Percentiles rank a stretch among this genome's conserved stretches.
Conservation (phyloP, 495 filamentous ascomycete species). For the Xanthoparmelia taractica region DNA sequence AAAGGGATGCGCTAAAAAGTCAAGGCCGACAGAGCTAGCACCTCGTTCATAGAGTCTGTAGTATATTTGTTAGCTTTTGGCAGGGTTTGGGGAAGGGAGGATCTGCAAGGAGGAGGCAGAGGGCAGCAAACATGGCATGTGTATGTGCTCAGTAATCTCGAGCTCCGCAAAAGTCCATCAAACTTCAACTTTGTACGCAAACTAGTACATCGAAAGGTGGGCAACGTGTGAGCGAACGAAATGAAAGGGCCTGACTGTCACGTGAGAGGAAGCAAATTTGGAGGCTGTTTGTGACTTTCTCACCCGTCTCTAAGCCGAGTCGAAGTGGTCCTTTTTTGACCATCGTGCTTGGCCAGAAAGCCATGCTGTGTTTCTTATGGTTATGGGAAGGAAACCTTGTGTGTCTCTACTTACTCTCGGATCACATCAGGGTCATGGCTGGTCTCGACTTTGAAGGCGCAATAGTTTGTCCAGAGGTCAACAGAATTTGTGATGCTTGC, state of each 20-base stretch:
- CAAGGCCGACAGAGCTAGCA: slow-evolving; percentile 74
- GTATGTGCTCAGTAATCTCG: slow-evolving; percentile 37
- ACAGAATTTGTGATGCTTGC: slow-evolving; percentile 90
- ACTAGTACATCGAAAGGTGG: slow-evolving; percentile 21
- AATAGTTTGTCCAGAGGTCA: slow-evolving; percentile 95
- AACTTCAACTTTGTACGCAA: slow-evolving; percentile 24
- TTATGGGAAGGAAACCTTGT: slow-evolving; percentile 66
- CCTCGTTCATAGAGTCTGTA: slow-evolving; percentile 87
- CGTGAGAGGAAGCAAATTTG: slow-evolving; percentile 51
- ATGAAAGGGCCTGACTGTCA: slow-evolving; percentile 46
- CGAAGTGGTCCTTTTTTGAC: slow-evolving; percentile 27
- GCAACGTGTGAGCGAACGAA: slow-evolving; percentile 33
- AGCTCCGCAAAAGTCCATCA: slow-evolving; percentile 32
- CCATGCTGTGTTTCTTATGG: slow-evolving; percentile 35
- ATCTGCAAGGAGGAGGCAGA: slow-evolving; percentile 32
- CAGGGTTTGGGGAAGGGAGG: slow-evolving; percentile 23
- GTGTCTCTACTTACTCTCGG: slow-evolving; percentile 91
- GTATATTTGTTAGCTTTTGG: slow-evolving; percentile 31
- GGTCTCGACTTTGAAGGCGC: slow-evolving; percentile 93
- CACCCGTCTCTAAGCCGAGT: slow-evolving; percentile 45
- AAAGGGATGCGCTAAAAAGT: slow-evolving; percentile 91
- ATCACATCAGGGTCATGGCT: slow-evolving; percentile 90
- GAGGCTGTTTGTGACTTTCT: slow-evolving; percentile 42
- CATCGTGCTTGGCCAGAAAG: slow-evolving; percentile 36
- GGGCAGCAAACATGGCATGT: slow-evolving; percentile 49